Evolutionary conservation across 306 rosid species (phyloP).

Genomic region (Mimosa pudica): DNA sequence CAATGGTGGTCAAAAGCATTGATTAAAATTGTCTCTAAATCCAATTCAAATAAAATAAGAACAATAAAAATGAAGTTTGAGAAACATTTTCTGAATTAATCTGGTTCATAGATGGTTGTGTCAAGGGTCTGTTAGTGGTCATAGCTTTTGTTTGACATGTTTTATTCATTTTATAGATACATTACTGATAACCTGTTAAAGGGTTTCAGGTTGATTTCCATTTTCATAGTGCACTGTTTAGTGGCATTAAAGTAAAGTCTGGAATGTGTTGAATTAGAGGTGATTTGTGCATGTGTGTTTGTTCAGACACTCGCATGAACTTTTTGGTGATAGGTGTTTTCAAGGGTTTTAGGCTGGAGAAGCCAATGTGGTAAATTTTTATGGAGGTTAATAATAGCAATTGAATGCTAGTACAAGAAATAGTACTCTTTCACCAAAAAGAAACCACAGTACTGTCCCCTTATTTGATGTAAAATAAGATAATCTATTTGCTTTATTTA

Average conservation of each 20-base stretch:
- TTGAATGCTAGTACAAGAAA: background rate
- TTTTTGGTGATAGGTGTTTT: background rate
- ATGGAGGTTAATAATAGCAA: background rate
- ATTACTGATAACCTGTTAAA: background rate
- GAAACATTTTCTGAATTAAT: background rate
- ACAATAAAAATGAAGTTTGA: background rate
- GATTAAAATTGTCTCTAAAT: background rate
- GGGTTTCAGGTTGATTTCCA: background rate
- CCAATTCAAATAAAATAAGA: background rate
- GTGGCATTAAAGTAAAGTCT: background rate
- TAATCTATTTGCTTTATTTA: background rate
- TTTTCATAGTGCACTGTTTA: background rate
- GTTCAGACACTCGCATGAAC: background rate
- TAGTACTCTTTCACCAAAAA: too few relatives aligned
- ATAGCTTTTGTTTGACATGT: background rate
- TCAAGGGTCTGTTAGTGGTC: background rate
- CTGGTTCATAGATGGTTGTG: background rate
- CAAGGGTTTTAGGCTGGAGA: background rate
- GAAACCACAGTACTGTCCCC: background rate
- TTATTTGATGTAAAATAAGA: constrained; percentile 3
- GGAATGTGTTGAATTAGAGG: background rate
- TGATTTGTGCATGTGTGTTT: background rate
- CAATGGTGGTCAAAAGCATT: background rate
- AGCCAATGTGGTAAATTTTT: background rate
- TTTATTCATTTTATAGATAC: background rate